These are phyloP conservation scores for Colletotrichum sp. DNA, from an alignment of 2,329 filamentous ascomycete genomes.

Conservation along the genomic window DNA sequence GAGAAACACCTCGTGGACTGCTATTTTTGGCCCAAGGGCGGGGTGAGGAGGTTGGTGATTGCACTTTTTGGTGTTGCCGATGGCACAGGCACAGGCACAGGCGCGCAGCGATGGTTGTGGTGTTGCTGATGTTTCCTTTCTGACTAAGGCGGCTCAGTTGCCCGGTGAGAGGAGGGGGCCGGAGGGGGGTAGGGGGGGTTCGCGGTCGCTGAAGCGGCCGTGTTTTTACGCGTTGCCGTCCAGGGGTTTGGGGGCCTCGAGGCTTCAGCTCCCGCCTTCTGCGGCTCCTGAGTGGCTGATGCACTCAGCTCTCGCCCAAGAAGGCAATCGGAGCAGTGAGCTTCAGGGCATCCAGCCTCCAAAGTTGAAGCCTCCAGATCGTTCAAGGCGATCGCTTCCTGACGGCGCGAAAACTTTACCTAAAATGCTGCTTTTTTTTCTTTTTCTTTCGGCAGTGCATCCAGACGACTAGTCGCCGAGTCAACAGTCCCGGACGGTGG, in stretches of 20 bases:
- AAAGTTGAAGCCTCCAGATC: not conserved
- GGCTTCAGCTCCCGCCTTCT: not conserved
- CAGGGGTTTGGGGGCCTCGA: not conserved
- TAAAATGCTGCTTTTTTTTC: not conserved
- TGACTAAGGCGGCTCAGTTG: constrained; percentile 17
- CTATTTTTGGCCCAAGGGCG: constrained; percentile 18
- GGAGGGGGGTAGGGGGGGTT: not conserved
- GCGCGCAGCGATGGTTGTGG: not conserved
- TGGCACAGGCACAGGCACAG: not conserved
- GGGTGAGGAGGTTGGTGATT: constrained; percentile 21
- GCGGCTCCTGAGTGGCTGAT: not conserved
- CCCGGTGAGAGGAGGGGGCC: constrained; percentile 3
- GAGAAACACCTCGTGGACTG: constrained; percentile 15
- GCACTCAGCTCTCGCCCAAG: not conserved
- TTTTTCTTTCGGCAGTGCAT: not conserved
- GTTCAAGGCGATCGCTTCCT: not conserved
- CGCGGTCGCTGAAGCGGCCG: not conserved
- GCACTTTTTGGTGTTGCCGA: constrained; percentile 11
- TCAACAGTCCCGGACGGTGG: not conserved
- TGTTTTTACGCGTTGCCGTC: constrained; percentile 18
- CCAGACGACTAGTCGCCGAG: not conserved
- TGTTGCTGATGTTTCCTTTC: constrained; percentile 2
- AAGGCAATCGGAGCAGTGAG: not conserved
- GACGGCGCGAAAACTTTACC: not conserved
- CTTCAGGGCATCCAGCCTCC: not conserved